Evolutionary conservation across 345 rosid genomes (phyloP).

Genomic region (Dipteronia dyeriana): DNA sequence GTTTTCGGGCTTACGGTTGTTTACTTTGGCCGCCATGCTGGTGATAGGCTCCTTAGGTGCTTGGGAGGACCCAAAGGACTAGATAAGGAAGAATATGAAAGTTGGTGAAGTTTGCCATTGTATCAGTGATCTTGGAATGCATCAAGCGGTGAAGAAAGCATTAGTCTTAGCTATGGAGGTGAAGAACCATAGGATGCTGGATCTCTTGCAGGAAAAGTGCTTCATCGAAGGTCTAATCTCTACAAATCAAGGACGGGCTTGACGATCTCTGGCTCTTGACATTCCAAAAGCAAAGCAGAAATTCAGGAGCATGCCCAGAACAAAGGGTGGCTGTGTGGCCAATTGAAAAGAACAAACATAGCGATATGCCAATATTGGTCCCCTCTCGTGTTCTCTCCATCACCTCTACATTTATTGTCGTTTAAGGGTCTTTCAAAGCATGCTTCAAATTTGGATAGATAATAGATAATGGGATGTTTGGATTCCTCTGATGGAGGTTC

Average conservation of each 20-base stretch:
- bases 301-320: conserved; percentile 68
- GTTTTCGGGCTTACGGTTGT: background rate
- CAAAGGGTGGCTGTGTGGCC: conserved; percentile 69
- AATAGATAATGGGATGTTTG: conserved; percentile 29
- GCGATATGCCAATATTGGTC: background rate
- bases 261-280: conserved; percentile 88
- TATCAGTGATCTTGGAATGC: conserved; percentile 95
- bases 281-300: conserved; percentile 92
- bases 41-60: conserved; percentile 89
- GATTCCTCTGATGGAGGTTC: conserved; percentile 37
- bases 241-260: conserved; percentile 77
- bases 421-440: conserved; percentile 9
- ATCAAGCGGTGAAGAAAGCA: conserved; percentile 97
- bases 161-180: too few relatives aligned
- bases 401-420: conserved; percentile 9
- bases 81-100: conserved; percentile 88
- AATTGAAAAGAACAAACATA: conserved; percentile 8
- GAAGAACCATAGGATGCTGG: conserved; percentile 83
- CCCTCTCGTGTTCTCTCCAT: background rate
- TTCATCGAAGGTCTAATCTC: conserved; percentile 88
- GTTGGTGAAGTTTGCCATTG: conserved; percentile 97
- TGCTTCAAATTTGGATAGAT: conserved; percentile 32
- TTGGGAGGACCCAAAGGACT: conserved; percentile 99
- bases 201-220: conserved; percentile 76
- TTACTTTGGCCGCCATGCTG: too few relatives aligned